Conservation (phyloP, 129 eudicot species). For the Artemisia tridentata region DNA sequence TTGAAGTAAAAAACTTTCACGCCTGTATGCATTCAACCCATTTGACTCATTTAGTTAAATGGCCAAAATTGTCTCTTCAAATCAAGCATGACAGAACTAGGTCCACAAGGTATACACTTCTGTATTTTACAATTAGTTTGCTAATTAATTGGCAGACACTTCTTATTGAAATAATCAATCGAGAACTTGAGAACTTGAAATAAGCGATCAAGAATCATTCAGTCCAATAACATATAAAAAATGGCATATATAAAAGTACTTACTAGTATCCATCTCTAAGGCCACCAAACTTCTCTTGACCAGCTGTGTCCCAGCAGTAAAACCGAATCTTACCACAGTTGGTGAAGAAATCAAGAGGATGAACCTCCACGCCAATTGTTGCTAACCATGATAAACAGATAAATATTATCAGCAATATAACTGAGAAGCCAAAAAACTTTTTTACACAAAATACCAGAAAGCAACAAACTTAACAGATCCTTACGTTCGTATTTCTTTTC, state of each 20-base stretch:
- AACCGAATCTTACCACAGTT: constrained; percentile 79
- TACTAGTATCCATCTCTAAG: constrained; percentile 88
- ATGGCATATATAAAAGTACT: constrained; percentile 15
- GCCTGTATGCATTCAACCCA: no score
- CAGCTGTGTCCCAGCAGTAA: constrained; percentile 90
- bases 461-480: constrained; percentile 4
- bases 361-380: constrained; percentile 87
- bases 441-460: background rate
- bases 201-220: background rate
- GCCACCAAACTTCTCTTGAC: constrained; percentile 86
- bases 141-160: background rate
- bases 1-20: no score
- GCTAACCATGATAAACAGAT: constrained; percentile 35
- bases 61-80: no score
- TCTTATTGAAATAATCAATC: background rate
- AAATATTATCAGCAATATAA: background rate
- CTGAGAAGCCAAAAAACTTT: background rate
- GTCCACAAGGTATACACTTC: no score
- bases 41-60: no score
- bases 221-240: background rate
- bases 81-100: no score
- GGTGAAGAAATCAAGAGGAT: constrained; percentile 78
- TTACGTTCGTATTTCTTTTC: constrained; percentile 90
- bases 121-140: no score
- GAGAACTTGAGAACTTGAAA: background rate